A percentile compares a stretch with the other conserved stretches of the same genome.
These are phyloP conservation scores for Penicillium sp. DNA, from an alignment of 2,329 filamentous ascomycete genomes.

Conservation along the genomic window DNA sequence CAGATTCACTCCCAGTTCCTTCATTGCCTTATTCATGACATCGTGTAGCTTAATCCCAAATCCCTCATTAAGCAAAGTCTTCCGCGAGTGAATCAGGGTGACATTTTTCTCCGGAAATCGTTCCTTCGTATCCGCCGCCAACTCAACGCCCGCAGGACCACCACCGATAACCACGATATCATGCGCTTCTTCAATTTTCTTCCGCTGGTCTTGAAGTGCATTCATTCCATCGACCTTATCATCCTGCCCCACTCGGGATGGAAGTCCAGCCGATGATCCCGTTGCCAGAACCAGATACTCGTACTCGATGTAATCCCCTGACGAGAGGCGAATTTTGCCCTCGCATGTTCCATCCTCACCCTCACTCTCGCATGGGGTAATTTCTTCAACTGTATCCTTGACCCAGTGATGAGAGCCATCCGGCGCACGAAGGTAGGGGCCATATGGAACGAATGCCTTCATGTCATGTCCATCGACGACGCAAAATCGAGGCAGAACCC, in stretches of 20 bases:
- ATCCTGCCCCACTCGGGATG: conserved; percentile 53
- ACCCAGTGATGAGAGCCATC: conserved; percentile 46
- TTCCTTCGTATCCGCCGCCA: conserved; percentile 63
- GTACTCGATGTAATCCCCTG: conserved; percentile 55
- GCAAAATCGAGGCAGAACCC: conserved; percentile 63
- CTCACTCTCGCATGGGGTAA: conserved; percentile 30
- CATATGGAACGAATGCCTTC: conserved; percentile 66
- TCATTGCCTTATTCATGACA: conserved; percentile 46
- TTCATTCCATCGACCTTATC: conserved; percentile 50
- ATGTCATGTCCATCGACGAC: conserved; percentile 61
- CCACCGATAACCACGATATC: conserved; percentile 58
- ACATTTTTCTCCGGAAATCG: conserved; percentile 61
- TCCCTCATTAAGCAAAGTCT: conserved; percentile 56
- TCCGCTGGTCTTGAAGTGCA: conserved; percentile 40
- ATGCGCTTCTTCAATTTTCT: neutral
- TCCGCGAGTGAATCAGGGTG: conserved; percentile 62
- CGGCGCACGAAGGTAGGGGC: conserved; percentile 44
- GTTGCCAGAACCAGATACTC: conserved; percentile 64
- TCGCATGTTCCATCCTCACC: neutral
- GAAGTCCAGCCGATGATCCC: conserved; percentile 54
- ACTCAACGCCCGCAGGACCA: conserved; percentile 65
- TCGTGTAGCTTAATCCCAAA: conserved; percentile 52
- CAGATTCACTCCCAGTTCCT: conserved; percentile 54
- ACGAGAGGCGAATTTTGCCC: conserved; percentile 46
- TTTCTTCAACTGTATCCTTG: conserved; percentile 45